phyloP scores from a whole-genome alignment of 768 basidiomycete species.

The Kwoniella dejecticola region DNA sequence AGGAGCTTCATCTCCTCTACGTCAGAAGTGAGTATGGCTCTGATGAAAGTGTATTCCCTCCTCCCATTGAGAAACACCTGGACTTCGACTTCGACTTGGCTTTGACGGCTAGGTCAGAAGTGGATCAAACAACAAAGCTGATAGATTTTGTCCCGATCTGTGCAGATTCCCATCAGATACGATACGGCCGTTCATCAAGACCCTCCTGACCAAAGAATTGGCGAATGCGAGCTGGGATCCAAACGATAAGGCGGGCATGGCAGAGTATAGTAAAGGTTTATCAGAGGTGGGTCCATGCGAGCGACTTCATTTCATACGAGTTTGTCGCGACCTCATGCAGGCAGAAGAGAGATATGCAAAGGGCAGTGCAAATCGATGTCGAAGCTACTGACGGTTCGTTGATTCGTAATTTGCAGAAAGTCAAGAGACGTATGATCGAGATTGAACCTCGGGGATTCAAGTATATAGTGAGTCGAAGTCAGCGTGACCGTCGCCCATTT shows the following conservation, averaged over 20 bases:
- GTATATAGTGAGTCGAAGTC: slow-evolving; percentile 41
- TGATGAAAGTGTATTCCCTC: no score
- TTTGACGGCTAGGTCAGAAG: no score
- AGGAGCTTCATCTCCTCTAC: slow-evolving; percentile 20
- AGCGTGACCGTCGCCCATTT: no score
- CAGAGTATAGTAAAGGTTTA: slow-evolving; percentile 39
- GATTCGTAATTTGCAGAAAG: slow-evolving; percentile 25
- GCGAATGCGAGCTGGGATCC: slow-evolving; percentile 33
- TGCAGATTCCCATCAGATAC: slow-evolving; percentile 57
- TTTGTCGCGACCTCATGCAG: neutral
- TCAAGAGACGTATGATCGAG: slow-evolving; percentile 47
- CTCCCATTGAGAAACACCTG: no score
- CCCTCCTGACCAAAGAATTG: slow-evolving; percentile 30
- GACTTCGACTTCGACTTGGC: no score
- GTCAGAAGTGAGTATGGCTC: slow-evolving; percentile 12
- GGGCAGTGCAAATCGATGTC: no score
- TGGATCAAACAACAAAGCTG: no score
- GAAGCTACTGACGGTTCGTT: neutral
- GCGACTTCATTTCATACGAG: neutral
- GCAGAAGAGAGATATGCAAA: no score
- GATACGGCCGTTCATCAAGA: slow-evolving; percentile 40
- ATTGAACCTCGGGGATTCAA: slow-evolving; percentile 49
- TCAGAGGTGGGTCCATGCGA: slow-evolving; percentile 35
- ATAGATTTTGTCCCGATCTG: no score
- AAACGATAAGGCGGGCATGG: slow-evolving; percentile 33